phyloP scores from a whole-genome alignment of 495 filamentous ascomycete species.

The Neurospora intermedia region DNA sequence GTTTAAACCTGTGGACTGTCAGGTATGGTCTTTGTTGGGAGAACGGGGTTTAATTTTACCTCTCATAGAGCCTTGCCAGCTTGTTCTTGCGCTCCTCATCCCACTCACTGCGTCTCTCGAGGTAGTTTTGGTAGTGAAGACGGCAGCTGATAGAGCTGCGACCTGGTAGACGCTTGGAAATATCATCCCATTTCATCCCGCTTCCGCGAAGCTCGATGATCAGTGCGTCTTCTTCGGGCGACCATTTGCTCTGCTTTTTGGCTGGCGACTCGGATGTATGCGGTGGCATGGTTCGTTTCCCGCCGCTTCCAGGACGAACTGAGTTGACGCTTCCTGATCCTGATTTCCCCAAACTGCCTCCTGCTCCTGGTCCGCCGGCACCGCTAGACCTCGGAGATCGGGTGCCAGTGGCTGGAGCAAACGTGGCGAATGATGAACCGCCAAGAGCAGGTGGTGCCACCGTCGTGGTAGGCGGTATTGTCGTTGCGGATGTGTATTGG shows the following conservation, averaged over 20 bases:
- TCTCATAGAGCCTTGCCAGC: constrained; percentile 85
- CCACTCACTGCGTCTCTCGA: constrained; percentile 85
- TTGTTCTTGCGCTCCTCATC: constrained; percentile 97
- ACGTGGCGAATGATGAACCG: constrained; percentile 10
- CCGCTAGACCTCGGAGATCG: constrained; percentile 12
- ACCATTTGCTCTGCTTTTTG: constrained; percentile 97
- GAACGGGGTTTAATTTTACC: constrained; percentile 44
- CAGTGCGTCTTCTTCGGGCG: constrained; percentile 73
- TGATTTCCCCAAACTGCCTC: constrained; percentile 3
- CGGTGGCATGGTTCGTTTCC: constrained; percentile 38
- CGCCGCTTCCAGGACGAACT: constrained; percentile 12
- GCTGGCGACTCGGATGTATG: constrained; percentile 64
- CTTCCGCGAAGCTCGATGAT: constrained; percentile 81
- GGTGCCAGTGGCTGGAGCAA: constrained; percentile 13
- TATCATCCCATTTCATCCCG: constrained; percentile 98
- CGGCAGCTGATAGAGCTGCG: constrained; percentile 88
- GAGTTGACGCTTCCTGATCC: neutral
- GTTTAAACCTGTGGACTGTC: constrained; percentile 63
- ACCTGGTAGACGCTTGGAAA: constrained; percentile 78
- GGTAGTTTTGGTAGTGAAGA: constrained; percentile 94
- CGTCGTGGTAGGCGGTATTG: constrained; percentile 33
- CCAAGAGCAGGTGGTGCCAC: constrained; percentile 14
- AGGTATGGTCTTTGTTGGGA: constrained; percentile 5
- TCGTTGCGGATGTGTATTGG: constrained; percentile 41
- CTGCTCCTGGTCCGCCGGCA: constrained; percentile 1